These are phyloP conservation scores for Sequoiadendron giganteum DNA, from an alignment of 75 land plant species.

Conservation along the genomic window DNA sequence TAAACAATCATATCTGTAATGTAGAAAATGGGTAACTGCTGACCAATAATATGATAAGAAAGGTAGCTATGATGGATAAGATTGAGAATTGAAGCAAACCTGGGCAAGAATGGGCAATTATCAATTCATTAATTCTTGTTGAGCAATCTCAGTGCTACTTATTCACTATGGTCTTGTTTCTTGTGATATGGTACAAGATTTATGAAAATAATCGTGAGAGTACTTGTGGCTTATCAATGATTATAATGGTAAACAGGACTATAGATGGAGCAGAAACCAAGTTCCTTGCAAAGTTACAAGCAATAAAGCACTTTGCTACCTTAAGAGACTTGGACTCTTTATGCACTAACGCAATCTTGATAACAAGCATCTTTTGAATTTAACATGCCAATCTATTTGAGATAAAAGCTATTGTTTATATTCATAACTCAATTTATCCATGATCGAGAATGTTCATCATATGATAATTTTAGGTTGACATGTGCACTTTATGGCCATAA, in stretches of 20 bases:
- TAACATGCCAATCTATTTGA: neutral
- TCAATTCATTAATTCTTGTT: too few relatives aligned
- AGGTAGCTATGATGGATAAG: neutral
- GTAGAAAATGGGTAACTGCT: neutral
- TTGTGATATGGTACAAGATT: too few relatives aligned
- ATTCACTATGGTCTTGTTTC: too few relatives aligned
- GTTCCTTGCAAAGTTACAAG: neutral
- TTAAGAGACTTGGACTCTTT: neutral
- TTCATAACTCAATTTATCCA: too few relatives aligned
- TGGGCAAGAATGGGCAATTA: neutral
- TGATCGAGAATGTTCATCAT: neutral
- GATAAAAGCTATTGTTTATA: neutral
- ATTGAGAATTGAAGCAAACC: neutral
- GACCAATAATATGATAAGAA: too few relatives aligned
- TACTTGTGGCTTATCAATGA: too few relatives aligned
- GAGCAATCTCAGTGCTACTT: too few relatives aligned
- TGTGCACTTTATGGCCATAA: too few relatives aligned
- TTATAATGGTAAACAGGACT: neutral
- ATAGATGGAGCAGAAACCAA: neutral
- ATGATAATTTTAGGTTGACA: neutral
- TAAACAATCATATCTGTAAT: neutral
- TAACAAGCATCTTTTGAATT: neutral
- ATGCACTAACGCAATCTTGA: neutral
- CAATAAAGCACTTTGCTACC: neutral
- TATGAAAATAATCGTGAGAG: too few relatives aligned